Evolutionary conservation across 108 stramenopile species (phyloP).

Genomic region (Stephanodiscus minutulus): DNA sequence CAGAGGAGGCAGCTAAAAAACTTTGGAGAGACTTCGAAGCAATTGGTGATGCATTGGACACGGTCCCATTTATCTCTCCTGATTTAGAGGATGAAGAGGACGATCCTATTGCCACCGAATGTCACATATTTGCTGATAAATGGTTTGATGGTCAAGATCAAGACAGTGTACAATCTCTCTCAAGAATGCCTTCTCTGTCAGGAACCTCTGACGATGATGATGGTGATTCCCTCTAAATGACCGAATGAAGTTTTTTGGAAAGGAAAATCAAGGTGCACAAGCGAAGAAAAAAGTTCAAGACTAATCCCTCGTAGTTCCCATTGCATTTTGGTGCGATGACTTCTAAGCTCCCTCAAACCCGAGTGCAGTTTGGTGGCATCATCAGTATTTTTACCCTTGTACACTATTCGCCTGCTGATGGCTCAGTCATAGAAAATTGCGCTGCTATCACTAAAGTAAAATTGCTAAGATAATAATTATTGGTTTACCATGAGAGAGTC

Average conservation of each 20-base stretch:
- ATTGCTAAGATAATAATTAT: not conserved
- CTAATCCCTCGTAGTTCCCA: not conserved
- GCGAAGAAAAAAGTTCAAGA: too few species aligned
- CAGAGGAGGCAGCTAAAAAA: not conserved
- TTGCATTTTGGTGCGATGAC: not conserved
- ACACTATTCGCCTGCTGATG: not conserved
- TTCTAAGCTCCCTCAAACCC: not conserved
- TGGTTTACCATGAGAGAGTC: too few species aligned
- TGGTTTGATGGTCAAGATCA: not conserved
- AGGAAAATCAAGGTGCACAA: too few species aligned
- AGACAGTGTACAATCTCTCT: not conserved
- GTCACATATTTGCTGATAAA: not conserved
- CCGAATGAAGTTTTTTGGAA: too few species aligned
- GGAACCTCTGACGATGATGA: slow-evolving; percentile 6
- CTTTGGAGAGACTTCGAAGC: not conserved
- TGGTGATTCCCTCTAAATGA: not conserved
- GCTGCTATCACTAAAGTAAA: slow-evolving; percentile 5
- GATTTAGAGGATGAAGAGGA: slow-evolving; percentile 1
- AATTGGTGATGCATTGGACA: not conserved
- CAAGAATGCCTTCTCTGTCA: slow-evolving; percentile 3
- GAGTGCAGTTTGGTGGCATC: not conserved
- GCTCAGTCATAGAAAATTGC: slow-evolving; percentile 2
- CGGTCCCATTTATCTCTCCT: slow-evolving; percentile 5
- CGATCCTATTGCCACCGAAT: not conserved
- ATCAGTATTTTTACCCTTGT: not conserved